Evolutionary conservation across 1,284 basidiomycete genomes (phyloP).

Genomic region (Fomitopsis schrenkii): DNA sequence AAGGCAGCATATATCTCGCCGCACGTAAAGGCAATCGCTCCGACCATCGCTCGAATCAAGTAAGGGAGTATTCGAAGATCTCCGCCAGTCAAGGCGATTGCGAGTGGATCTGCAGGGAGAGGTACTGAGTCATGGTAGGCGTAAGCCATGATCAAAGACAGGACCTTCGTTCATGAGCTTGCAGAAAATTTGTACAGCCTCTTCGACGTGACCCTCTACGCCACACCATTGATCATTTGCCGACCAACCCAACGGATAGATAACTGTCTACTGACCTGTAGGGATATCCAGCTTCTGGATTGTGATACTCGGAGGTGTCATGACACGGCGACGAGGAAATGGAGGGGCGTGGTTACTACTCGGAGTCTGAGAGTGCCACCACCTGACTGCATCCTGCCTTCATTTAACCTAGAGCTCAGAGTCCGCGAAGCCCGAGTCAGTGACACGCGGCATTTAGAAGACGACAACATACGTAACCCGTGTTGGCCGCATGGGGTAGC

Average conservation of each 20-base stretch:
- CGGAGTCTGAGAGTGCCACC: no score
- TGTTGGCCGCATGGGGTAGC: neutral
- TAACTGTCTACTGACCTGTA: no score
- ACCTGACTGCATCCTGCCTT: no score
- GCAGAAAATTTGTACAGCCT: neutral
- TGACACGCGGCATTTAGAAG: no score
- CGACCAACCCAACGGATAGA: no score
- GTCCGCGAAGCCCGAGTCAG: no score
- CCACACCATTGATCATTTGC: neutral
- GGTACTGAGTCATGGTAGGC: neutral
- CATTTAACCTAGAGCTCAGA: no score
- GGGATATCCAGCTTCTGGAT: no score
- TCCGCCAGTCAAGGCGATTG: constrained; percentile 1
- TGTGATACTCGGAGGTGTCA: no score
- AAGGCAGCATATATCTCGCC: constrained; percentile 12
- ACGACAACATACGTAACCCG: neutral
- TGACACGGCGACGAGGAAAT: no score
- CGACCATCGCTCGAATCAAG: neutral
- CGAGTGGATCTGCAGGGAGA: neutral
- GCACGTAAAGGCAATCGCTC: neutral
- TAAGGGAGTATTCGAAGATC: neutral
- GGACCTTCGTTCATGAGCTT: neutral
- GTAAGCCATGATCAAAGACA: neutral
- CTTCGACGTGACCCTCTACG: neutral
- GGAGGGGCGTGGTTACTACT: no score